These are phyloP conservation scores for Trichophyton benhamiae DNA, from an alignment of 2,329 filamentous ascomycete genomes.

Conservation along the genomic window DNA sequence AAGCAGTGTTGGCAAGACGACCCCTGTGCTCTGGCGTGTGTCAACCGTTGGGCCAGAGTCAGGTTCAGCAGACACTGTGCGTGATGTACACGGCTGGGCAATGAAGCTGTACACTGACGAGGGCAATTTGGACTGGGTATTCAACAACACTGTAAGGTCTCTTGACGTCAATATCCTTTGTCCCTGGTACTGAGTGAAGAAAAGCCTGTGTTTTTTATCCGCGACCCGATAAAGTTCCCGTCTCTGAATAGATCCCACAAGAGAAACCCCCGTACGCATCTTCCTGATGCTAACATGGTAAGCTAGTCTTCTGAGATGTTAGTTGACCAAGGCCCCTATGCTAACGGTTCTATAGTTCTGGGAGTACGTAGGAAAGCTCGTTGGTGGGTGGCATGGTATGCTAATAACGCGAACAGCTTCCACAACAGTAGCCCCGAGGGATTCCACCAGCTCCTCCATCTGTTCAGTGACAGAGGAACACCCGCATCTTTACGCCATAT, in stretches of 20 bases:
- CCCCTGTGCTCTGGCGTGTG: constrained; percentile 56
- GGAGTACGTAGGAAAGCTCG: constrained; percentile 16
- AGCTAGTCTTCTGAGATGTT: background rate
- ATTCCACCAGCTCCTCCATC: constrained; percentile 48
- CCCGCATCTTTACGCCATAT: constrained; percentile 49
- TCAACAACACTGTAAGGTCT: constrained; percentile 15
- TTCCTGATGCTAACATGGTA: constrained; percentile 42
- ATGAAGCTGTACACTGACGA: constrained; percentile 59
- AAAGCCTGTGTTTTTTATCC: constrained; percentile 54
- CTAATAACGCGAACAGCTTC: constrained; percentile 45
- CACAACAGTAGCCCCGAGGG: constrained; percentile 29
- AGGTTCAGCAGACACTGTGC: constrained; percentile 56
- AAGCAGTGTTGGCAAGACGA: constrained; percentile 44
- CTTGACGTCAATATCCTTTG: background rate
- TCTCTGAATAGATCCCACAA: constrained; percentile 50
- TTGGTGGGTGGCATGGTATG: constrained; percentile 35
- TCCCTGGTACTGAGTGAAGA: background rate
- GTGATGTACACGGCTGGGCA: constrained; percentile 64
- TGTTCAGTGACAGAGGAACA: constrained; percentile 53
- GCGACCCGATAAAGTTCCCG: constrained; percentile 58
- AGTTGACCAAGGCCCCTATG: background rate
- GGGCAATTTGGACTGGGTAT: constrained; percentile 44
- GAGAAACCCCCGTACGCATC: constrained; percentile 41
- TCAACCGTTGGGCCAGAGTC: constrained; percentile 60
- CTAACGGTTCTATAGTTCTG: constrained; percentile 22